These are phyloP conservation scores for Cymbidium sinense DNA, from an alignment of 106 monocot species.

Conservation along the genomic window DNA sequence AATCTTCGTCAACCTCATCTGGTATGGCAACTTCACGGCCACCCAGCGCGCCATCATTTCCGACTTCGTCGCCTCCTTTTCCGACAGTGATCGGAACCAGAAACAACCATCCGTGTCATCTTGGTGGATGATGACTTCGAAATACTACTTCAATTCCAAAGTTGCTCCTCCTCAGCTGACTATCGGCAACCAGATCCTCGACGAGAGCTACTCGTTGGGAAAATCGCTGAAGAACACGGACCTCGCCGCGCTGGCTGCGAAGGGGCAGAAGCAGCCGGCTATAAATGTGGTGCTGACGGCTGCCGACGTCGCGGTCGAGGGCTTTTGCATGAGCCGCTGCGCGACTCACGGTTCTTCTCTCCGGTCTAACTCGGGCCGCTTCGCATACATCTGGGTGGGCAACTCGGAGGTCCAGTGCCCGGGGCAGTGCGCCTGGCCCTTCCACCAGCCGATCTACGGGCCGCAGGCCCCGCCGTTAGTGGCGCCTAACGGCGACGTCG, in stretches of 20 bases:
- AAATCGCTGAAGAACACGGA: constrained; percentile 24
- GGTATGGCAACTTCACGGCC: constrained; percentile 58
- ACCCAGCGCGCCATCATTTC: constrained; percentile 43
- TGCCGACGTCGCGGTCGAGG: constrained; percentile 41
- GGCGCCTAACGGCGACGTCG: constrained; percentile 47
- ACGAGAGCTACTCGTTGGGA: constrained; percentile 31
- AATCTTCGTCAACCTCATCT: constrained; percentile 48
- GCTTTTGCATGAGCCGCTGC: constrained; percentile 58
- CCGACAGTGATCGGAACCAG: not conserved
- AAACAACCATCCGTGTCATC: constrained; percentile 28
- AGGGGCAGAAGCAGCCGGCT: constrained; percentile 12
- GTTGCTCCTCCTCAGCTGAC: constrained; percentile 12
- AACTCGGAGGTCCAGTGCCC: constrained; percentile 45
- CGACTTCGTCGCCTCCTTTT: constrained; percentile 57
- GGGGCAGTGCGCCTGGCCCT: constrained; percentile 59
- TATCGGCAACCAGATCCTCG: constrained; percentile 37
- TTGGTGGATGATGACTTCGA: constrained; percentile 50
- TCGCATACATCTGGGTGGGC: constrained; percentile 41
- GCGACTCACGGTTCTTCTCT: constrained; percentile 24
- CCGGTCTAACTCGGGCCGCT: constrained; percentile 9
- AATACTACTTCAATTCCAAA: constrained; percentile 25
- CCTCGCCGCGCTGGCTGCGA: constrained; percentile 24
- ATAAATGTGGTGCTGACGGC: constrained; percentile 40
- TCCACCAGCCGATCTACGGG: constrained; percentile 46
- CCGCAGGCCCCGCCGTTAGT: constrained; percentile 43